Evolutionary conservation across 208 protist species (phyloP).

Genomic region (Angomonas ambiguus): DNA sequence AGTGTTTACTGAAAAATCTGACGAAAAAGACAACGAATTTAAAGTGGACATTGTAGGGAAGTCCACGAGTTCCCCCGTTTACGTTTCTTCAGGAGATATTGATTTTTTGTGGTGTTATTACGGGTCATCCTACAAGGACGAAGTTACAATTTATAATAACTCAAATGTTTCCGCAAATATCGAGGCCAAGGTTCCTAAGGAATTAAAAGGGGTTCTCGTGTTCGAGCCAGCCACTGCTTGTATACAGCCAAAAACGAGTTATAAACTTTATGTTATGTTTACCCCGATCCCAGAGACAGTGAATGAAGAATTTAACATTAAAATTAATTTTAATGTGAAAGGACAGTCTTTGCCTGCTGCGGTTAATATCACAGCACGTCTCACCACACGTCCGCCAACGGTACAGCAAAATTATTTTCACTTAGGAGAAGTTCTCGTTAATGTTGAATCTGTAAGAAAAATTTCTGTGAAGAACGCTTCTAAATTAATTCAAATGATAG

Average conservation of each 20-base stretch:
- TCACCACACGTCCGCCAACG: constrained; percentile 29
- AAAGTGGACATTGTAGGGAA: constrained; percentile 36
- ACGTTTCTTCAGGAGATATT: constrained; percentile 46
- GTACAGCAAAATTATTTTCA: constrained; percentile 22
- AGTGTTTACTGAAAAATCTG: constrained; percentile 42
- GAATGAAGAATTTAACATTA: background rate
- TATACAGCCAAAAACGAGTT: constrained; percentile 32
- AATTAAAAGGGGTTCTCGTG: constrained; percentile 14
- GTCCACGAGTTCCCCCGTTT: constrained; percentile 64
- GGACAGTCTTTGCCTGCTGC: constrained; percentile 37
- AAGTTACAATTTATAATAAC: constrained; percentile 54
- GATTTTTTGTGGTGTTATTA: constrained; percentile 80
- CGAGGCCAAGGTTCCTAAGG: background rate
- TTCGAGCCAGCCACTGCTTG: constrained; percentile 26
- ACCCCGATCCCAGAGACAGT: constrained; percentile 7
- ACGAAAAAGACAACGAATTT: constrained; percentile 11
- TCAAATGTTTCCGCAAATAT: constrained; percentile 46
- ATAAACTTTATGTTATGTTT: constrained; percentile 27
- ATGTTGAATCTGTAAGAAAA: constrained; percentile 24
- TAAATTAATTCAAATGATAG: constrained; percentile 34
- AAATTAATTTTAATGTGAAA: constrained; percentile 18
- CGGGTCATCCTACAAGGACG: constrained; percentile 61
- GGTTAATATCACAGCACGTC: constrained; percentile 24
- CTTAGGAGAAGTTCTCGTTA: constrained; percentile 21
- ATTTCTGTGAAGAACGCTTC: constrained; percentile 38